Evolutionary conservation across 192 early-diverging fungal genomes (phyloP), one percentile per base, ranked within the genome.

Genomic region (Mortierella claussenii): DNA sequence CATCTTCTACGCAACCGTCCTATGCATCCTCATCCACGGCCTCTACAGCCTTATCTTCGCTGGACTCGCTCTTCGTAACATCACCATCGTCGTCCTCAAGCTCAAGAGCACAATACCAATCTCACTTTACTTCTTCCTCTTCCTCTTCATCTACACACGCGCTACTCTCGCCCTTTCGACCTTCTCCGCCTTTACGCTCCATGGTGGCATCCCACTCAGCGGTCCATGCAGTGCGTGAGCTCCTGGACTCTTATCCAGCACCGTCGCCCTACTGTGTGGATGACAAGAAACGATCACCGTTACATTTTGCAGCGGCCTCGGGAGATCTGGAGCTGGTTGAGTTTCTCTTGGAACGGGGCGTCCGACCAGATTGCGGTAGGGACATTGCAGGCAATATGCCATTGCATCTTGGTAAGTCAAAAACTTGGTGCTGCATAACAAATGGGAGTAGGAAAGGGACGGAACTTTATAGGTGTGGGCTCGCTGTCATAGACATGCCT

Each of bases 371-470:
- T 5, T 76, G 73, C 36, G 73, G 73, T 11, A 51, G 73, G 30
- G 73, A 76, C 31, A 76, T 76, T 52, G 73, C 73, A 1, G 73
- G 73, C 20, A 76, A 76, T 30, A 76, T 76, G 73, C 73, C 73
- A 0, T 34, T 76, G 27, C 73, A 76, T 28, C 58, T 76, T 43
- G 71, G 71, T 75, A 66, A 40, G 31, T n/a, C n/a, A n/a, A n/a
- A n/a, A n/a, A n/a, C n/a, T n/a, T n/a, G n/a, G n/a, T n/a, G n/a
- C n/a, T n/a, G n/a, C n/a, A n/a, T n/a, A n/a, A n/a, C n/a, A n/a
- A n/a, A n/a, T n/a, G n/a, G n/a, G n/a, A n/a, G n/a, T n/a, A n/a
- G n/a, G n/a, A n/a, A n/a, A n/a, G n/a, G n/a, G n/a, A n/a, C n/a
- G n/a, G n/a, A n/a, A n/a, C n/a, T n/a, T n/a, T n/a, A n/a, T n/a